Conservation (phyloP, 2,329 filamentous ascomycete species). For the Hypomyces rosellus region DNA sequence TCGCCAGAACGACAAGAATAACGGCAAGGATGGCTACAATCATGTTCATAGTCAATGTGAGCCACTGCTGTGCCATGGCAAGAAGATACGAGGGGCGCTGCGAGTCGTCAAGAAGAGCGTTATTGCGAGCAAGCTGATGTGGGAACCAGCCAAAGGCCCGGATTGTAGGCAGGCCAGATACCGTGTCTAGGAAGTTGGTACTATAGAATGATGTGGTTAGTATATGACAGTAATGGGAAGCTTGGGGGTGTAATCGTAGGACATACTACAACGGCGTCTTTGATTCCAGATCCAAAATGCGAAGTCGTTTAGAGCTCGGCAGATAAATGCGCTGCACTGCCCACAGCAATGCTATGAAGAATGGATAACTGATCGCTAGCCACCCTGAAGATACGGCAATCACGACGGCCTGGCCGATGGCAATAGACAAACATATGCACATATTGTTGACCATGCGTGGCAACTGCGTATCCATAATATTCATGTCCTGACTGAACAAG, state of each 20-base stretch:
- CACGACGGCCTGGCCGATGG: slow-evolving; percentile 40
- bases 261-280: slow-evolving; percentile 40
- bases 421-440: slow-evolving; percentile 16
- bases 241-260: no score
- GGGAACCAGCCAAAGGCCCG: slow-evolving; percentile 12
- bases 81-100: slow-evolving; percentile 12
- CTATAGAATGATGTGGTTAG: not conserved
- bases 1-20: slow-evolving; percentile 3
- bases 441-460: slow-evolving; percentile 28
- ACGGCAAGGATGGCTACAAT: slow-evolving; percentile 5
- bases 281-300: slow-evolving; percentile 55
- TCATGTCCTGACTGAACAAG: slow-evolving; percentile 40
- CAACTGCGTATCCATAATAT: slow-evolving; percentile 34
- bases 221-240: no score
- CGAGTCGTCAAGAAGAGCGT: slow-evolving; percentile 8
- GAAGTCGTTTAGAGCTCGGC: slow-evolving; percentile 52
- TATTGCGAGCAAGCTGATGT: slow-evolving; percentile 1
- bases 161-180: slow-evolving; percentile 8
- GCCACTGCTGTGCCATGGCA: slow-evolving; percentile 12
- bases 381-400: slow-evolving; percentile 38
- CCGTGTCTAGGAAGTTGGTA: slow-evolving; percentile 10
- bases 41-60: slow-evolving; percentile 11
- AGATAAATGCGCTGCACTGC: slow-evolving; percentile 52
- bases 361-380: slow-evolving; percentile 43
- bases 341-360: slow-evolving; percentile 41